phyloP scores from a whole-genome alignment of 352 stramenopile genomes.

The Globisporangium takayamanum region DNA sequence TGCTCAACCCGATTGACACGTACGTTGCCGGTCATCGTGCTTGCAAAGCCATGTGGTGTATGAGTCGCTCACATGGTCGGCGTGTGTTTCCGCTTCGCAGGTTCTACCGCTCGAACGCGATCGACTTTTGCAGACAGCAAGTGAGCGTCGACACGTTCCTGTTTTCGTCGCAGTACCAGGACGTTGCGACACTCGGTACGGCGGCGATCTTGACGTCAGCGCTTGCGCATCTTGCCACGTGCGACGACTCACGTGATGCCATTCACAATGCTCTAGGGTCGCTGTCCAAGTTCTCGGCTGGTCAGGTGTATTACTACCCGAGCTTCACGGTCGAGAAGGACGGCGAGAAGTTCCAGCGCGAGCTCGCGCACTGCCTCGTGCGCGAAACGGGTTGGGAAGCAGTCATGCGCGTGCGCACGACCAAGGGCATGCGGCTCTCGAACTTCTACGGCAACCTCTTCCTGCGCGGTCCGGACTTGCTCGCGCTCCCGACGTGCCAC shows the following conservation, averaged over 20 bases:
- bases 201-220: neutral
- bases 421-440: slow-evolving; percentile 94
- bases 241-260: neutral
- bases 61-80: neutral
- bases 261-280: slow-evolving; percentile 32
- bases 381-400: slow-evolving; percentile 93
- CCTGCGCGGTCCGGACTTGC: slow-evolving; percentile 94
- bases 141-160: slow-evolving; percentile 99
- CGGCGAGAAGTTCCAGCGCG: slow-evolving; percentile 90
- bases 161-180: slow-evolving; percentile 94
- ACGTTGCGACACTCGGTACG: slow-evolving; percentile 92
- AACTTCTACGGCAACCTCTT: slow-evolving; percentile 99
- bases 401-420: slow-evolving; percentile 97
- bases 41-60: neutral
- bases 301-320: slow-evolving; percentile 97
- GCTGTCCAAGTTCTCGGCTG: slow-evolving; percentile 93
- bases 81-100: slow-evolving; percentile 23
- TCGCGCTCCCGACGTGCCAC: slow-evolving; percentile 95
- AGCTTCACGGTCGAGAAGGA: slow-evolving; percentile 90
- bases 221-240: neutral
- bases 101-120: slow-evolving; percentile 88
- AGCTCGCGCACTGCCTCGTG: slow-evolving; percentile 90
- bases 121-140: slow-evolving; percentile 98
- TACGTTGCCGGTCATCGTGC: slow-evolving; percentile 16
- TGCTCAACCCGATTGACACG: slow-evolving; percentile 86